These are phyloP conservation scores for Lasiosphaeris hirsuta DNA, from an alignment of 495 filamentous ascomycete genomes.

Conservation along the genomic window DNA sequence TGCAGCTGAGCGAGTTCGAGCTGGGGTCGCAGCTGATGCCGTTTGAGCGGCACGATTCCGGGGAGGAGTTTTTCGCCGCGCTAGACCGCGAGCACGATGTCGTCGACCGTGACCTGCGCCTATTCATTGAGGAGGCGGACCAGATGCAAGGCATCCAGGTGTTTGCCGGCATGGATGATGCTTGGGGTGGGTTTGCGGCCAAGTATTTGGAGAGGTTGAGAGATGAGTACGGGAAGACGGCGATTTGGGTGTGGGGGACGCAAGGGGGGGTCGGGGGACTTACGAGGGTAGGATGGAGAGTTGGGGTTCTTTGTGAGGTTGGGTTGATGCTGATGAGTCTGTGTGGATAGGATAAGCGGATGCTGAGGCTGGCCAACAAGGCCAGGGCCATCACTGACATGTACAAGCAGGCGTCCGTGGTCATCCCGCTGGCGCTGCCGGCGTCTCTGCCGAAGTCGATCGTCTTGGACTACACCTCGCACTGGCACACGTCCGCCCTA, in stretches of 20 bases:
- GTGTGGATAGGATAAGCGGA: constrained; percentile 40
- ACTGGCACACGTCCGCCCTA: constrained; percentile 80
- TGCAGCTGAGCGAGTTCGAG: constrained; percentile 87
- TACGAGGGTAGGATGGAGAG: constrained; percentile 38
- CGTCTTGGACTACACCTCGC: constrained; percentile 58
- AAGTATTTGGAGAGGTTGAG: constrained; percentile 75
- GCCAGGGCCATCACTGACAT: constrained; percentile 65
- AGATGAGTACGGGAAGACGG: constrained; percentile 87
- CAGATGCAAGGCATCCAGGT: constrained; percentile 85
- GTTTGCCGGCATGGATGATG: constrained; percentile 76
- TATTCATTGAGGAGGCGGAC: constrained; percentile 90
- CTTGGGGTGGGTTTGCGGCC: constrained; percentile 86
- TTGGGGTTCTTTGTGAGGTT: not conserved
- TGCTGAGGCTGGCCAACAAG: constrained; percentile 59
- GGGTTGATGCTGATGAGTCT: not conserved
- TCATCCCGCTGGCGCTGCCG: constrained; percentile 71
- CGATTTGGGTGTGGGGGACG: constrained; percentile 81
- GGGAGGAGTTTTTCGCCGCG: constrained; percentile 76
- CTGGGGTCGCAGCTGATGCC: constrained; percentile 71
- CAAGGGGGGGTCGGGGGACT: constrained; percentile 57
- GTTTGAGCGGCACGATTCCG: constrained; percentile 76
- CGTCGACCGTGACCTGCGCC: constrained; percentile 80
- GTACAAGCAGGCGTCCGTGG: constrained; percentile 67
- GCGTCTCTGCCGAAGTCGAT: constrained; percentile 59
- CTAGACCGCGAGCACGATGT: constrained; percentile 85